Percentiles rank a stretch among this genome's conserved stretches.
Conservation (phyloP, 768 basidiomycete species). For the Lentinula detonsa region DNA sequence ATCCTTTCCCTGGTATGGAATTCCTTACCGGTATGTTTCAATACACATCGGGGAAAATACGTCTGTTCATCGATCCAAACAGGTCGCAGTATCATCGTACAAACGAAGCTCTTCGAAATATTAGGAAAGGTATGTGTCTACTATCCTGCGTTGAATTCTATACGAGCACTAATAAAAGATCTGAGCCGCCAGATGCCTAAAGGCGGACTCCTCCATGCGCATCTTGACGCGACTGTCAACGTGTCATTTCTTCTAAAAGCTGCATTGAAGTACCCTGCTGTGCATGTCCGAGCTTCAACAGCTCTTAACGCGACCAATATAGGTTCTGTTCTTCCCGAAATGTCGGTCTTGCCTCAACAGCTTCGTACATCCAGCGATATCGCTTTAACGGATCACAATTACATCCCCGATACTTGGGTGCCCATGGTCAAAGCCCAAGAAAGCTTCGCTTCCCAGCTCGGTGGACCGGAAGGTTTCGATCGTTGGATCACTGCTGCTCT, state of each 20-base stretch:
- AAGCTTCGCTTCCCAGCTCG: conserved; percentile 43
- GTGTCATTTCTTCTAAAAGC: conserved; percentile 42
- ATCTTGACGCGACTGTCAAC: conserved; percentile 71
- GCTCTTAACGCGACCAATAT: conserved; percentile 35
- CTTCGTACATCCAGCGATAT: conserved; percentile 4
- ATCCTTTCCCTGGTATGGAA: conserved; percentile 75
- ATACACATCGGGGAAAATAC: background rate
- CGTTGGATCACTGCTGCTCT: conserved; percentile 45
- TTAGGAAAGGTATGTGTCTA: conserved; percentile 42
- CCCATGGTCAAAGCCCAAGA: conserved; percentile 46
- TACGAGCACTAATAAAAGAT: background rate
- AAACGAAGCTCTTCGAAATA: conserved; percentile 57
- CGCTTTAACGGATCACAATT: conserved; percentile 25
- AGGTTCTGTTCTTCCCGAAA: conserved; percentile 41
- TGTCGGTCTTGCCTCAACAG: conserved; percentile 38
- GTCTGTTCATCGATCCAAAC: background rate
- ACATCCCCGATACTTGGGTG: conserved; percentile 47
- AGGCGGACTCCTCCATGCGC: conserved; percentile 68
- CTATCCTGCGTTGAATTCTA: background rate
- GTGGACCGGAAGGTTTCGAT: conserved; percentile 64
- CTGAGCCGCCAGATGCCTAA: conserved; percentile 62
- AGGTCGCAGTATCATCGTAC: conserved; percentile 53
- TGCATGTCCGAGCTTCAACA: conserved; percentile 51
- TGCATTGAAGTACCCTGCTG: conserved; percentile 48
- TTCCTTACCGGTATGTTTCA: conserved; percentile 55